Percentiles rank a stretch among this genome's conserved stretches.
Evolutionary conservation across 208 protist species (phyloP).

Genomic region (Leishmania martiniquensis): DNA sequence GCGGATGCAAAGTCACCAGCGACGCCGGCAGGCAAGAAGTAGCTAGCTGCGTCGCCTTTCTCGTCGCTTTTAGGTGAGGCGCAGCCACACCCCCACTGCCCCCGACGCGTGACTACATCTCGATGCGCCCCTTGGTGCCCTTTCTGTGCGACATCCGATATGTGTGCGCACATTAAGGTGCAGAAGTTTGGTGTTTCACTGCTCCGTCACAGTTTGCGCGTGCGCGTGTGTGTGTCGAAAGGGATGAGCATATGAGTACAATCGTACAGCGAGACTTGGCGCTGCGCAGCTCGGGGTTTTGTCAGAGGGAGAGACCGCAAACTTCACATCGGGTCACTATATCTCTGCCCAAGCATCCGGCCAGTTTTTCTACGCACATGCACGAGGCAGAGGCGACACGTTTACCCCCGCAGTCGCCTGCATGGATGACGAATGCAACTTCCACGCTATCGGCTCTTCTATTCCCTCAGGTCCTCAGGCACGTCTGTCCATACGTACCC

Average conservation of each 20-base stretch:
- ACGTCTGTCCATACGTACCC: background rate
- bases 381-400: background rate
- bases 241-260: background rate
- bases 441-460: background rate
- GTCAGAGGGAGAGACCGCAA: background rate
- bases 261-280: background rate
- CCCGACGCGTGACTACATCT: background rate
- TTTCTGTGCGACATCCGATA: no score
- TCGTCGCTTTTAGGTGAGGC: background rate
- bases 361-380: background rate
- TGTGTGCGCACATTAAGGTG: background rate
- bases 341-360: background rate
- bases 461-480: background rate
- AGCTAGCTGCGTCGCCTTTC: background rate
- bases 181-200: background rate
- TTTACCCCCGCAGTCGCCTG: background rate
- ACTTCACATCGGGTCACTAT: background rate
- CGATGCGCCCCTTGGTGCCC: background rate
- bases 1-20: slow-evolving; percentile 31
- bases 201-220: background rate
- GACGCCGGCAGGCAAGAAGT: slow-evolving; percentile 33
- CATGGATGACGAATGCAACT: background rate
- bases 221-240: background rate
- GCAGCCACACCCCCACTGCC: background rate
- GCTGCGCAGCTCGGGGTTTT: background rate